These are phyloP conservation scores for Penicillium digitatum DNA, from an alignment of 2,329 filamentous ascomycete species.

Conservation along the genomic window DNA sequence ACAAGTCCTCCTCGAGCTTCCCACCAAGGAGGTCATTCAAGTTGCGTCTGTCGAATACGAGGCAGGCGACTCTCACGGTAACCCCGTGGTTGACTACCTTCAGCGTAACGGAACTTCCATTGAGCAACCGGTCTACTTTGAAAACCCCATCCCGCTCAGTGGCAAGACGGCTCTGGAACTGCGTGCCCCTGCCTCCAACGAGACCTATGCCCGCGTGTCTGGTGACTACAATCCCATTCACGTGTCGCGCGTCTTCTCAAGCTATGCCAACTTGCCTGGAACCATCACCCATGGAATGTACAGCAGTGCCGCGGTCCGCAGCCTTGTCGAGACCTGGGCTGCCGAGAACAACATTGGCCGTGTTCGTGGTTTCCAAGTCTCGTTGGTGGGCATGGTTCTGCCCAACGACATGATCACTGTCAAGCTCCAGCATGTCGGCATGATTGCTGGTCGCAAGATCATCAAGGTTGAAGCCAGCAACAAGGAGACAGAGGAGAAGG, in stretches of 20 bases:
- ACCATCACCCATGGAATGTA: constrained; percentile 99
- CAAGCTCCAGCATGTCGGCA: constrained; percentile 92
- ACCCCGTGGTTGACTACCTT: constrained; percentile 95
- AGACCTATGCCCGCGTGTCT: constrained; percentile 95
- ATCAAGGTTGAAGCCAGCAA: constrained; percentile 98
- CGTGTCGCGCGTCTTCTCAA: constrained; percentile 93
- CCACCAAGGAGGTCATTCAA: constrained; percentile 95
- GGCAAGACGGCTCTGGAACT: constrained; percentile 85
- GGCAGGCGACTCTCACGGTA: constrained; percentile 84
- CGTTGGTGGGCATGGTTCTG: constrained; percentile 96
- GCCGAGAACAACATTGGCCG: constrained; percentile 98
- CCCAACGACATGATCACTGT: constrained; percentile 94
- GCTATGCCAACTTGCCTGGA: constrained; percentile 89
- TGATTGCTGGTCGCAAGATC: constrained; percentile 98
- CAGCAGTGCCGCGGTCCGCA: constrained; percentile 92
- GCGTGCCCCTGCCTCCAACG: constrained; percentile 90
- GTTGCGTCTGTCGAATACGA: constrained; percentile 97
- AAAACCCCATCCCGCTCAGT: constrained; percentile 92
- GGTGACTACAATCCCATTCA: constrained; percentile 99
- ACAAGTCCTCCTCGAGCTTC: constrained; percentile 87
- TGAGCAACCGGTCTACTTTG: constrained; percentile 94
- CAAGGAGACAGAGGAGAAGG: constrained; percentile 93
- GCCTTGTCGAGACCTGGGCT: constrained; percentile 96
- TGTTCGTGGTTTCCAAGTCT: constrained; percentile 94
- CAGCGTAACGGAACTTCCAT: constrained; percentile 86